Percentiles rank a stretch among this genome's conserved stretches.
phyloP scores from a whole-genome alignment of 768 basidiomycete species.

The Suillus lakei region DNA sequence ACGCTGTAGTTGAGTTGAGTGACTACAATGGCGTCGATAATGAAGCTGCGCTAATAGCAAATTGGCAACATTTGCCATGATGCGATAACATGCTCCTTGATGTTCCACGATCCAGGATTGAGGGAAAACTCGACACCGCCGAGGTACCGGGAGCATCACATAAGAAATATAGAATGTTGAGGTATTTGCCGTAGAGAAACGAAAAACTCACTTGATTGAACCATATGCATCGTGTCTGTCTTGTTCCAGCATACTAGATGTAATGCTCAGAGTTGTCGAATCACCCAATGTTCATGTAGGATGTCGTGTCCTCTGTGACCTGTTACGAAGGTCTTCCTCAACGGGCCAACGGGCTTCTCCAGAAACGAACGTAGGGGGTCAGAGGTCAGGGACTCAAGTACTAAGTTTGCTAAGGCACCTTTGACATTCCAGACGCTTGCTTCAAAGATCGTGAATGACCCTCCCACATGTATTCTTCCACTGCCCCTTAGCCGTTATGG shows the following conservation, averaged over 20 bases:
- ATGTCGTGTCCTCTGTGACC: constrained; percentile 29
- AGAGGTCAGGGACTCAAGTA: too few species aligned
- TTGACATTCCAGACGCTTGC: too few species aligned
- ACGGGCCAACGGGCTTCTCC: too few species aligned
- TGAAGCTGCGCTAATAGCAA: constrained; percentile 69
- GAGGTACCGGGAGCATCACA: constrained; percentile 56
- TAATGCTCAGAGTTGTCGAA: constrained; percentile 37
- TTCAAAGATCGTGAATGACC: too few species aligned
- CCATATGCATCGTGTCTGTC: constrained; percentile 49
- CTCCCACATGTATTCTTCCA: too few species aligned
- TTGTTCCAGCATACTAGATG: constrained; percentile 43
- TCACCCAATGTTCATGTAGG: constrained; percentile 35
- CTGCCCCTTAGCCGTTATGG: too few species aligned
- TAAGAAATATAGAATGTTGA: constrained; percentile 32
- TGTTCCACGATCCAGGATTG: constrained; percentile 96
- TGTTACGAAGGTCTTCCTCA: constrained; percentile 24
- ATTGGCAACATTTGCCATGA: constrained; percentile 95
- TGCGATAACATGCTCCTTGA: constrained; percentile 93
- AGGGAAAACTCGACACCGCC: constrained; percentile 72
- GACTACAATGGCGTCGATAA: constrained; percentile 85
- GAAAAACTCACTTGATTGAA: constrained; percentile 57
- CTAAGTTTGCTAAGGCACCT: too few species aligned
- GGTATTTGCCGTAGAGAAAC: constrained; percentile 2
- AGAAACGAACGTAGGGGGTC: too few species aligned
- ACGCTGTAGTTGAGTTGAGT: constrained; percentile 78